Evolutionary conservation across 345 rosid species (phyloP).

Genomic region (Rhizophora mangle): DNA sequence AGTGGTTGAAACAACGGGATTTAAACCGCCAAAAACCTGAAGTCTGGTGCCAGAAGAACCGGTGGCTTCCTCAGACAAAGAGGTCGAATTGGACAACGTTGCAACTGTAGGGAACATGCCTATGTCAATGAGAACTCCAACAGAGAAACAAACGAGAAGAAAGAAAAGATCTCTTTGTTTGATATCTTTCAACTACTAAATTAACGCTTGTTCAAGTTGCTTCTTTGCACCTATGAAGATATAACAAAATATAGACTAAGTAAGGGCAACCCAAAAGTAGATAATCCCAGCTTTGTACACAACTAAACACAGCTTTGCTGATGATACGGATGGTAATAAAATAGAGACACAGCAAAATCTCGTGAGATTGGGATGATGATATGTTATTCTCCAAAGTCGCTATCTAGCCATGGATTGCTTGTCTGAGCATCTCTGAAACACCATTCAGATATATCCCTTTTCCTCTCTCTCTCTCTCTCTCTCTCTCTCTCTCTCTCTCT

Average conservation of each 20-base stretch:
- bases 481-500: conserved; percentile 15
- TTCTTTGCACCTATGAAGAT: conserved; percentile 28
- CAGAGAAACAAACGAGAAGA: conserved; percentile 31
- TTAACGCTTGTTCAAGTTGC: conserved; percentile 13
- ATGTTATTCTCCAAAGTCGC: conserved; percentile 71
- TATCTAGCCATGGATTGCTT: conserved; percentile 53
- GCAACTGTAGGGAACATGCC: conserved; percentile 58
- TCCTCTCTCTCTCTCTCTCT: conserved; percentile 10
- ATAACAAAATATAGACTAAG: conserved; percentile 20
- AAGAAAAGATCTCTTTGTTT: conserved; percentile 13
- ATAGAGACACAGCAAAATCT: conserved; percentile 51
- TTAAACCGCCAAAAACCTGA: conserved; percentile 47
- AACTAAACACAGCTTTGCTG: conserved; percentile 37
- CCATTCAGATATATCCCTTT: conserved; percentile 39
- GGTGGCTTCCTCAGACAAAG: conserved; percentile 66
- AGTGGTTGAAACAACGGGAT: conserved; percentile 34
- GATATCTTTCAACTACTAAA: conserved; percentile 8
- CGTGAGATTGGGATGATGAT: conserved; percentile 58
- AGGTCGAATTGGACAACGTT: conserved; percentile 55
- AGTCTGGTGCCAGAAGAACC: conserved; percentile 56
- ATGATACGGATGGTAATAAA: conserved; percentile 41
- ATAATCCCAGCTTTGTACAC: conserved; percentile 48
- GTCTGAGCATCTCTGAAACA: conserved; percentile 41
- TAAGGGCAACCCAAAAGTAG: conserved; percentile 21
- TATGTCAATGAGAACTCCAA: conserved; percentile 46